Conservation (phyloP, 2,329 filamentous ascomycete species). For the Fusarium musae region DNA sequence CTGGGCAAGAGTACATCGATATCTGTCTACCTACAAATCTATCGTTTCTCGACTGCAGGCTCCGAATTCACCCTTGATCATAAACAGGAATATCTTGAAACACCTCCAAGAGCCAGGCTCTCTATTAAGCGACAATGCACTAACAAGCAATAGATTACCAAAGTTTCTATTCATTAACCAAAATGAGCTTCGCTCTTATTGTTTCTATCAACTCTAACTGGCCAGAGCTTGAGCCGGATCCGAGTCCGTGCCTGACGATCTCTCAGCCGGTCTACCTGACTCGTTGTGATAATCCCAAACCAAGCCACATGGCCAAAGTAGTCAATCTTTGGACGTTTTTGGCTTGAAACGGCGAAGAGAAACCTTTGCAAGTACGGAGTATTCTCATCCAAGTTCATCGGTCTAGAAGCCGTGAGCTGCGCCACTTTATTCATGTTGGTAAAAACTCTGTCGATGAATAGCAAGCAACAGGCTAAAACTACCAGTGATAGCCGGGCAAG, state of each 20-base stretch:
- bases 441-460: slow-evolving; percentile 1
- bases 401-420: slow-evolving; percentile 9
- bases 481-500: slow-evolving; percentile 5
- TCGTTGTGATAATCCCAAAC: slow-evolving; percentile 18
- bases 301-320: slow-evolving; percentile 16
- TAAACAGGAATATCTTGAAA: not conserved
- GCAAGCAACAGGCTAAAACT: slow-evolving; percentile 13
- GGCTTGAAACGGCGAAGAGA: slow-evolving; percentile 13
- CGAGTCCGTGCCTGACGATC: slow-evolving; percentile 44
- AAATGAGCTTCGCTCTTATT: slow-evolving; percentile 26
- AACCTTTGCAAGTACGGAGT: not conserved
- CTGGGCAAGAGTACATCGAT: not conserved
- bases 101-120: not conserved
- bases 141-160: slow-evolving; percentile 17
- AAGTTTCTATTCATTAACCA: slow-evolving; percentile 23
- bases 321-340: slow-evolving; percentile 3
- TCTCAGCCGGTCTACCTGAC: slow-evolving; percentile 36
- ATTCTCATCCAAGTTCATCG: not conserved
- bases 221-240: slow-evolving; percentile 19
- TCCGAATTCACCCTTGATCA: not conserved
- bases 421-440: not conserved
- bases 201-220: slow-evolving; percentile 12
- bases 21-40: not conserved
- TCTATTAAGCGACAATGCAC: not conserved
- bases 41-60: not conserved